These are phyloP conservation scores for Lepiota subincarnata DNA, from an alignment of 768 basidiomycete species.

Conservation along the genomic window DNA sequence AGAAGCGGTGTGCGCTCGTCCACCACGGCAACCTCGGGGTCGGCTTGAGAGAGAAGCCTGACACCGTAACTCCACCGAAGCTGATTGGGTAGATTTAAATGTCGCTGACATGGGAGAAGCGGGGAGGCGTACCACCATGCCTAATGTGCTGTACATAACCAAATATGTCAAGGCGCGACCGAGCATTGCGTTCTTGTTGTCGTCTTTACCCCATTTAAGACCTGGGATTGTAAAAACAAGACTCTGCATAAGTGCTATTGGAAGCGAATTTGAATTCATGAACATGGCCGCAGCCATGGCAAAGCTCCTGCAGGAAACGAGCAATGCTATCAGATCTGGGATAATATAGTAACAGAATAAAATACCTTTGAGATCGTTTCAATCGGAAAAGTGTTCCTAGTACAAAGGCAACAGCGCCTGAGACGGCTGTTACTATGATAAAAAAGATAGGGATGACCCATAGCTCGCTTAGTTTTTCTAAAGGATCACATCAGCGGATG, in stretches of 20 bases:
- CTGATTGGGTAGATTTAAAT: conserved; percentile 30
- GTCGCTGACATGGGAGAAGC: neutral
- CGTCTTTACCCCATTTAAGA: conserved; percentile 76
- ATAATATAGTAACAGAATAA: conserved; percentile 1
- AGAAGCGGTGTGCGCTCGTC: conserved; percentile 37
- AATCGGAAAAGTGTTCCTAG: conserved; percentile 65
- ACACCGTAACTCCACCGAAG: conserved; percentile 94
- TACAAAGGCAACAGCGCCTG: conserved; percentile 61
- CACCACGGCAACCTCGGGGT: conserved; percentile 29
- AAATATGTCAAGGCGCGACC: conserved; percentile 88
- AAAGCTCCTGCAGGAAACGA: conserved; percentile 49
- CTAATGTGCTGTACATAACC: conserved; percentile 89
- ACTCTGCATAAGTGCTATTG: conserved; percentile 91
- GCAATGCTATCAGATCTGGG: neutral
- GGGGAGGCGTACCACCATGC: conserved; percentile 75
- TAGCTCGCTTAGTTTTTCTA: conserved; percentile 74
- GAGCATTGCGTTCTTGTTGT: conserved; percentile 84
- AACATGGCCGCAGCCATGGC: conserved; percentile 82
- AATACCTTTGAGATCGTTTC: conserved; percentile 71
- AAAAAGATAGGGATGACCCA: conserved; percentile 90
- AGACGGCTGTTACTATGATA: conserved; percentile 65
- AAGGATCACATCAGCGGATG: neutral
- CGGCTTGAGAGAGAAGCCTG: conserved; percentile 71
- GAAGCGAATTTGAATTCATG: conserved; percentile 94
- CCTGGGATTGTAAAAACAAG: conserved; percentile 80